phyloP scores from a whole-genome alignment of 2,329 filamentous ascomycete species.

The Phialophora tarda region DNA sequence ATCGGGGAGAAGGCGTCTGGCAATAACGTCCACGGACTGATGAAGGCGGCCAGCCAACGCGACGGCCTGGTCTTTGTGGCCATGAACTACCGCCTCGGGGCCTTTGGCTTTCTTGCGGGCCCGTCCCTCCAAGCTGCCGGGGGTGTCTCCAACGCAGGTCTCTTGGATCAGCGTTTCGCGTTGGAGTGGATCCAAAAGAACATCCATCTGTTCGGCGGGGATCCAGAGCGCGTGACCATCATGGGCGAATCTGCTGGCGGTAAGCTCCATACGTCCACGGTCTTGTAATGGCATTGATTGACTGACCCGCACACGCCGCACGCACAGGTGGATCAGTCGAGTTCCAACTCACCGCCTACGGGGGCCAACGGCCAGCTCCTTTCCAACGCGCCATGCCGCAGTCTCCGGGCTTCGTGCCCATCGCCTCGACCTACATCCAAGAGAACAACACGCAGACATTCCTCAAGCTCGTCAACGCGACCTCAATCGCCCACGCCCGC shows the following conservation, averaged over 20 bases:
- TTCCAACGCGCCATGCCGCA: slow-evolving; percentile 53
- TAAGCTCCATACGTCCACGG: no score
- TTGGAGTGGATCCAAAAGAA: slow-evolving; percentile 63
- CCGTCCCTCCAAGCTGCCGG: slow-evolving; percentile 49
- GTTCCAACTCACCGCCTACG: slow-evolving; percentile 61
- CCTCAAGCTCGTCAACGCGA: slow-evolving; percentile 50
- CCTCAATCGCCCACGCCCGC: slow-evolving; percentile 53
- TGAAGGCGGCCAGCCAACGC: slow-evolving; percentile 46
- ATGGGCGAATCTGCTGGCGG: slow-evolving; percentile 59
- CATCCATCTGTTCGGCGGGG: slow-evolving; percentile 62
- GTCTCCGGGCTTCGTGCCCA: slow-evolving; percentile 49
- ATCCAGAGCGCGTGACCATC: slow-evolving; percentile 57
- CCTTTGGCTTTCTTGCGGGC: slow-evolving; percentile 56
- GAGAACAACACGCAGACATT: slow-evolving; percentile 50
- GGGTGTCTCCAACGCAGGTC: slow-evolving; percentile 56
- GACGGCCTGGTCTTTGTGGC: slow-evolving; percentile 55
- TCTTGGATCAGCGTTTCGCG: slow-evolving; percentile 61
- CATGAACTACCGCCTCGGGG: slow-evolving; percentile 56
- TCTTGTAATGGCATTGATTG: no score
- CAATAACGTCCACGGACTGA: slow-evolving; percentile 48
- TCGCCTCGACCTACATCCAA: slow-evolving; percentile 44
- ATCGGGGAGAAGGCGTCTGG: slow-evolving; percentile 47
- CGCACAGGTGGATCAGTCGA: slow-evolving; percentile 53
- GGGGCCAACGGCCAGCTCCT: slow-evolving; percentile 45
- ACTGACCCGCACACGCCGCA: no score